Percentiles rank a stretch among this genome's conserved stretches.
phyloP scores from a whole-genome alignment of 1,284 basidiomycete species.

The Sanghuangporus sanghuang region DNA sequence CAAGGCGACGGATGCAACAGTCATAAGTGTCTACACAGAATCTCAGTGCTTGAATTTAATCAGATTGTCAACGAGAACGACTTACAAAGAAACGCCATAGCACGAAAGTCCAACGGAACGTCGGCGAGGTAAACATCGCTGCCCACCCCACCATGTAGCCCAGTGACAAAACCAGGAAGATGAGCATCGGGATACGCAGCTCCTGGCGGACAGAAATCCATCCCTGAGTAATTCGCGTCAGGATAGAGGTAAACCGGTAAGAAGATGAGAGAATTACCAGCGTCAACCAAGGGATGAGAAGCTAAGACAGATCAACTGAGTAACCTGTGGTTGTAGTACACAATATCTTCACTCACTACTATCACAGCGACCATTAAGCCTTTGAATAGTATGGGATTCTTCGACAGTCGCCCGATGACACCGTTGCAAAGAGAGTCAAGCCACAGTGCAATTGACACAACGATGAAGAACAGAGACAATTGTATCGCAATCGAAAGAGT shows the following conservation, averaged over 20 bases:
- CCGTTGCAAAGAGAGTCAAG: slow-evolving; percentile 70
- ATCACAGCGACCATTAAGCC: slow-evolving; percentile 51
- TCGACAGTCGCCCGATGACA: slow-evolving; percentile 48
- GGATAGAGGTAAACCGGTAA: slow-evolving; percentile 7
- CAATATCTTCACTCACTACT: slow-evolving; percentile 38
- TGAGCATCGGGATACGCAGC: slow-evolving; percentile 47
- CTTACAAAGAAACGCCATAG: slow-evolving; percentile 64
- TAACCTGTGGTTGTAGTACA: slow-evolving; percentile 1
- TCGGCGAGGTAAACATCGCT: slow-evolving; percentile 62
- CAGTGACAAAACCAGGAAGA: slow-evolving; percentile 57
- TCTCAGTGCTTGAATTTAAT: background rate
- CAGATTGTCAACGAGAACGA: background rate
- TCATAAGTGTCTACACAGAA: slow-evolving; percentile 36
- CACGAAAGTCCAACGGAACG: slow-evolving; percentile 71
- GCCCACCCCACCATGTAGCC: slow-evolving; percentile 63
- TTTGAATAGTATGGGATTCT: slow-evolving; percentile 45
- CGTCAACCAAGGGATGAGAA: slow-evolving; percentile 64
- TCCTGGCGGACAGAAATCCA: slow-evolving; percentile 73
- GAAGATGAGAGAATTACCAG: slow-evolving; percentile 18
- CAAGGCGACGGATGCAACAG: slow-evolving; percentile 51
- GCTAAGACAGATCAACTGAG: slow-evolving; percentile 31
- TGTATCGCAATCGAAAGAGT: slow-evolving; percentile 69
- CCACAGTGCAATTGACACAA: slow-evolving; percentile 65
- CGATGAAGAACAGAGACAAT: slow-evolving; percentile 71
- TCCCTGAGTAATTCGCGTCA: slow-evolving; percentile 38